Evolutionary conservation across 1,284 basidiomycete species (phyloP), one percentile per base, ranked within the genome.

Genomic region (Grifola frondosa): DNA sequence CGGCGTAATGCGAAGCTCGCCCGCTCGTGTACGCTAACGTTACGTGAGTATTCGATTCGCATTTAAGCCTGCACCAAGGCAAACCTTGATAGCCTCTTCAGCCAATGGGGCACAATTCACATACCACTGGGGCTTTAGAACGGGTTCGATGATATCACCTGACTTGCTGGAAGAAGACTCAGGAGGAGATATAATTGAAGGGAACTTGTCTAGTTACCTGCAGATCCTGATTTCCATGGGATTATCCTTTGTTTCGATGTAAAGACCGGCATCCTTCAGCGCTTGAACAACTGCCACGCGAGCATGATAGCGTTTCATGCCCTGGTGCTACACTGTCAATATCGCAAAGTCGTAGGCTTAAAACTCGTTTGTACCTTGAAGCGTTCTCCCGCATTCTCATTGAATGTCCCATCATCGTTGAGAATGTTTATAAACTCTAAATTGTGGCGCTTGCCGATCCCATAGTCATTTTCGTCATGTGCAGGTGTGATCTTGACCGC

Each of bases 111-210:
- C 84, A 73, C 91, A 96, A 66, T 86, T 84, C 41, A 98, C 88
- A 94, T 94, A 98, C 95, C 96, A 98, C 62, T 98, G 95, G 1
- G 95, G 95, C 69, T 97, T 98, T 61, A 98, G 75, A 28, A 97
- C 74, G 10, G 91, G 88, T 66, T 98, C 95, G 54, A 98, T 96
- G 37, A 98, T 69, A 64, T 98, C 96, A 4, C 95, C 95, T 5
- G 91, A 94, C 75, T 94, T 93, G 53, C 85, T 91, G 45, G 5
- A 38, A 44, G 16, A 11, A 17, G 9, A 16, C 2, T 11, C 16
- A 32, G n/a, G n/a, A n/a, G n/a, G n/a, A 32, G 16, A 12, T 9
- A 17, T 9, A 10, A 32, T 16, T 32, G 16, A 16, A 16, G 30
- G 19, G 13, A 32, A 62, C 71, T 44, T 11, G 16, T 11, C 11